Conservation (phyloP, 495 filamentous ascomycete genomes). For the Aspergillus bridgeri region DNA sequence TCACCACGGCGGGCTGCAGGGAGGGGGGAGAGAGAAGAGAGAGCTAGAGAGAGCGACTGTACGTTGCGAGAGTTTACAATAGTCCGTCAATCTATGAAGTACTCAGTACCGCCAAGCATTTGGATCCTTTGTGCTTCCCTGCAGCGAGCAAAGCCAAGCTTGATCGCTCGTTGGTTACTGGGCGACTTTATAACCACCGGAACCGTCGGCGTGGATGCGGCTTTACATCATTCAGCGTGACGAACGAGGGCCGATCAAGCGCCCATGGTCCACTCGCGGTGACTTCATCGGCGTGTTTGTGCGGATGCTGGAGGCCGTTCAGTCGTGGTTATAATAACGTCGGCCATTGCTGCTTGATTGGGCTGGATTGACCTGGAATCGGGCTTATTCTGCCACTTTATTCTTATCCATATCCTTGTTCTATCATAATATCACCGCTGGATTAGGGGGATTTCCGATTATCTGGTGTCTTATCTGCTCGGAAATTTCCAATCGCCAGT, state of each 20-base stretch:
- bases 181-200: background rate
- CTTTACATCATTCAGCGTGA: constrained; percentile 7
- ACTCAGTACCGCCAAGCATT: constrained; percentile 21
- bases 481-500: background rate
- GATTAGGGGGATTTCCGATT: too few relatives aligned
- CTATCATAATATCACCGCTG: too few relatives aligned
- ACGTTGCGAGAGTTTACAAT: too few relatives aligned
- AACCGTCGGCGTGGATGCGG: constrained; percentile 2
- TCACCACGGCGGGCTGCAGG: too few relatives aligned
- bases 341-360: background rate
- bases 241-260: background rate
- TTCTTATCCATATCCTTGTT: background rate
- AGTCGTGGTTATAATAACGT: too few relatives aligned
- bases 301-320: too few relatives aligned
- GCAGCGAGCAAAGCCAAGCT: constrained; percentile 11
- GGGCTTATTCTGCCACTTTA: too few relatives aligned
- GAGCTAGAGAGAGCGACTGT: too few relatives aligned
- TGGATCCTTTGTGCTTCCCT: constrained; percentile 14
- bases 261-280: background rate
- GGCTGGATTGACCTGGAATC: background rate
- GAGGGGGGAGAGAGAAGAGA: too few relatives aligned
- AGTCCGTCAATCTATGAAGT: too few relatives aligned
- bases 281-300: constrained; percentile 8
- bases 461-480: too few relatives aligned
- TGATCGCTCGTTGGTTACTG: background rate